A percentile compares a stretch with the other conserved stretches of the same genome.
phyloP scores from a whole-genome alignment of 2,329 filamentous ascomycete species.

The Cryphonectria carpinicola region DNA sequence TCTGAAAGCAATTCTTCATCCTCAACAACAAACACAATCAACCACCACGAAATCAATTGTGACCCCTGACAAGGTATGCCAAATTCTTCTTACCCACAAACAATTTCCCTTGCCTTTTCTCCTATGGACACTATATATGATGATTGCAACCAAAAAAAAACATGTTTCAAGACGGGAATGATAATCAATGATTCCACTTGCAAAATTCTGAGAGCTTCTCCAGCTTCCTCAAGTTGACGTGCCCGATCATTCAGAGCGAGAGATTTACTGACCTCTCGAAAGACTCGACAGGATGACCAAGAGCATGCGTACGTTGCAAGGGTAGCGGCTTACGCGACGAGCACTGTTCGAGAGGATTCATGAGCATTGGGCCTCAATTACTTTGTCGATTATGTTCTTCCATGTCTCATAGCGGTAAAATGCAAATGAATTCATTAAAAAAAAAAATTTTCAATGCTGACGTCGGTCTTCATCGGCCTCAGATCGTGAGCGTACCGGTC shows the following conservation, averaged over 20 bases:
- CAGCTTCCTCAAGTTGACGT: not conserved
- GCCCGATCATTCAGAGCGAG: not conserved
- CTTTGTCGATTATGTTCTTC: not conserved
- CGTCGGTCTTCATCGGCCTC: not conserved
- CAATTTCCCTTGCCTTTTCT: not conserved
- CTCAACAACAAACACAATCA: not conserved
- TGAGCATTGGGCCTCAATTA: not conserved
- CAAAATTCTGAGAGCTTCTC: constrained; percentile 24
- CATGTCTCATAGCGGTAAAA: not conserved
- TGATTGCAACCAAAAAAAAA: constrained; percentile 33
- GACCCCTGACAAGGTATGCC: constrained; percentile 6
- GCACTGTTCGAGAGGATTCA: not conserved
- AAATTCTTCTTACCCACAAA: not conserved
- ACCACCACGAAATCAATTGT: not conserved
- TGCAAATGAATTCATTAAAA: not conserved
- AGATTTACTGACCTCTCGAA: not conserved
- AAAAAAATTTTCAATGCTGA: not conserved
- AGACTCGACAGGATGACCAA: not conserved
- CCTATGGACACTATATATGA: constrained; percentile 27
- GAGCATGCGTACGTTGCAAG: not conserved
- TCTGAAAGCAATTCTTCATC: not conserved
- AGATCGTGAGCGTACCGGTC: constrained; percentile 43
- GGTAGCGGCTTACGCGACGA: not conserved
- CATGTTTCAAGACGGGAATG: constrained; percentile 48
- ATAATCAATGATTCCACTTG: constrained; percentile 40